Base-by-base conservation (phyloP, 2,329 filamentous ascomycete genomes). In the Colletotrichum sansevieriae region DNA sequence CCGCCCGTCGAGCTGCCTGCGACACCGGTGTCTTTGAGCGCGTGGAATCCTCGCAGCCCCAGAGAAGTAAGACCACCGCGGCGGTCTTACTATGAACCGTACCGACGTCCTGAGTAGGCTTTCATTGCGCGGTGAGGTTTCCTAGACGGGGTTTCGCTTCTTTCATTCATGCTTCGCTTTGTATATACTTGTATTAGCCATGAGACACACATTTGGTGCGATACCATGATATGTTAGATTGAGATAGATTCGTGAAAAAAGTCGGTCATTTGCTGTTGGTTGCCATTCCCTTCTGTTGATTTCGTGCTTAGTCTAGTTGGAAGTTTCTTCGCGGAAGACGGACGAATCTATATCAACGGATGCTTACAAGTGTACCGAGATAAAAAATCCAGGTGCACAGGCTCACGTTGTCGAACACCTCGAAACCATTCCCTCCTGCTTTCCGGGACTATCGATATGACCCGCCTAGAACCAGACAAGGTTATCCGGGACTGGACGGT, bases 1-100 rank as follows among this genome's bases (percentile, higher is more conserved):
- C 43, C 52, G 9, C 63, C 67, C 2, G 63, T 70, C 1, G 67
- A 70, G 44, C 13, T 70, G 39, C 67, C 67, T 20, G 67, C 67
- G 5, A 70, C 67, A 37, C 67, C 67, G 6, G 67, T 70, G 18
- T 70, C 67, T 20, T 70, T 70, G 18, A 58, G 63, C 52, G 18
- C 52, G 20, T 70, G 67, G 67, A 58, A 22, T 33, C 51, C 64
- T 43, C 66, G 63, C n/a, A 39, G 33, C 29, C 59, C 47, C 13
- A 10, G 47, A 15, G 63, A 55, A 44, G 22, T 41, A 12, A 60
- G 39, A 47, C 43, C 29, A 22, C 60, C 55, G 49, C 55, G 55
- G 49, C 55, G 55, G 41, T 55, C 66, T 56, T 56, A 69, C 13
- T 65, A 56, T 46, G 56, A 65, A 37, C 66, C 66, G 9, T 69